phyloP scores from a whole-genome alignment of 345 rosid genomes.

The Schrenkiella parvula region DNA sequence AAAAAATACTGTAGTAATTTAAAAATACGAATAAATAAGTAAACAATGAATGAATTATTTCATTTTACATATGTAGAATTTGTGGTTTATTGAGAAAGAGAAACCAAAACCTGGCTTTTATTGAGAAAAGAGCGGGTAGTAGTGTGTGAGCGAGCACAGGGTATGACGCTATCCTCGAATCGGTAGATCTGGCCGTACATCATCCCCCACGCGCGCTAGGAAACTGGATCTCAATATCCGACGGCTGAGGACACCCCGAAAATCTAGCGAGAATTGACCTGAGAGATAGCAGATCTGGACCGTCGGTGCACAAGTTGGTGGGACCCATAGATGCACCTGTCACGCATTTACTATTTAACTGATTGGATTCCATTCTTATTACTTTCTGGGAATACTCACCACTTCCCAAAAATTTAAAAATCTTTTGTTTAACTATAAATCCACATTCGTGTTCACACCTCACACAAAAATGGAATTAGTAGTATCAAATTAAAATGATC shows the following conservation, averaged over 20 bases:
- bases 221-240: slow-evolving; percentile 13
- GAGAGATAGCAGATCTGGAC: slow-evolving; percentile 11
- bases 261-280: slow-evolving; percentile 21
- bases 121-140: too few relatives aligned
- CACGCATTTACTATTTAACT: slow-evolving; percentile 1
- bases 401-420: neutral
- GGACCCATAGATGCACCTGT: slow-evolving; percentile 12
- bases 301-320: slow-evolving; percentile 17
- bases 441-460: neutral
- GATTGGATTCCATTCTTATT: slow-evolving; percentile 12
- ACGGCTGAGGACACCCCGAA: slow-evolving; percentile 16
- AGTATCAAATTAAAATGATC: too few relatives aligned
- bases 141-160: neutral
- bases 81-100: too few relatives aligned
- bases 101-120: too few relatives aligned
- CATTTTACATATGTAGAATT: too few relatives aligned
- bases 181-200: slow-evolving; percentile 14
- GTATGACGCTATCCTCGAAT: neutral
- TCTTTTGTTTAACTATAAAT: neutral
- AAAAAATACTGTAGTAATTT: too few relatives aligned
- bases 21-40: too few relatives aligned
- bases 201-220: neutral
- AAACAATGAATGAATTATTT: too few relatives aligned
- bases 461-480: neutral
- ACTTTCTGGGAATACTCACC: neutral